Conservation (phyloP, 2,329 filamentous ascomycete genomes). For the Cordyceps farinosa region DNA sequence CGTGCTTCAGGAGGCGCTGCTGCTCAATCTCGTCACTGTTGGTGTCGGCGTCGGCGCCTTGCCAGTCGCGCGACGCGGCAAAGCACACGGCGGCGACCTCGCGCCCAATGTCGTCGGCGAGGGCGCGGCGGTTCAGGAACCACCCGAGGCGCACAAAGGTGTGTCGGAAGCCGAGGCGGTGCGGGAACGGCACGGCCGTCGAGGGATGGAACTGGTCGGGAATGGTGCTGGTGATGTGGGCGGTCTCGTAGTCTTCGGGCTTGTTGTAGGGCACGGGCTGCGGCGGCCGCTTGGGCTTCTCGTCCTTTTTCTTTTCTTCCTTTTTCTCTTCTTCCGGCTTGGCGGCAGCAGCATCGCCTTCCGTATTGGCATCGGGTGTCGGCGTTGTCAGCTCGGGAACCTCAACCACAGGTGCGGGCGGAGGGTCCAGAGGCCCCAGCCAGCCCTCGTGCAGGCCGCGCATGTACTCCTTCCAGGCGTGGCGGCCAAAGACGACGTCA, state of each 20-base stretch:
- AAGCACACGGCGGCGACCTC: constrained; percentile 85
- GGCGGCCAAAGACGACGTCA: constrained; percentile 83
- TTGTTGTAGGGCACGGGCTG: constrained; percentile 73
- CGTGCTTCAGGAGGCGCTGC: constrained; percentile 58
- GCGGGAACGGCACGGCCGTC: constrained; percentile 72
- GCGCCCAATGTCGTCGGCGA: constrained; percentile 85
- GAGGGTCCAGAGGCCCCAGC: constrained; percentile 76
- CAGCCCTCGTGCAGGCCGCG: constrained; percentile 93
- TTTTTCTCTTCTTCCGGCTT: constrained; percentile 33
- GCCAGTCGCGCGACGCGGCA: constrained; percentile 51
- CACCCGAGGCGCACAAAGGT: constrained; percentile 82
- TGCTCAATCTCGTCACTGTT: constrained; percentile 36
- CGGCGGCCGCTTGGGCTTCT: constrained; percentile 54
- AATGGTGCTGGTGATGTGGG: constrained; percentile 59
- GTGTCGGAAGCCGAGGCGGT: constrained; percentile 88
- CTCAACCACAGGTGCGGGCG: constrained; percentile 33
- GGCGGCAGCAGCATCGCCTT: constrained; percentile 21
- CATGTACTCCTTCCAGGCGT: constrained; percentile 97
- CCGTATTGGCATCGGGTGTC: constrained; percentile 22
- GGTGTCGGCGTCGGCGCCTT: constrained; percentile 27
- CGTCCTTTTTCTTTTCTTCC: constrained; percentile 38
- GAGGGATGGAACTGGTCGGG: constrained; percentile 72
- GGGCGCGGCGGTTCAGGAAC: constrained; percentile 76
- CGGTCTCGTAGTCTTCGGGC: constrained; percentile 65
- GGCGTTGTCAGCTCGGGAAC: constrained; percentile 21